These are phyloP conservation scores for Talaromyces sp. DNA, from an alignment of 2,329 filamentous ascomycete species.

Conservation along the genomic window DNA sequence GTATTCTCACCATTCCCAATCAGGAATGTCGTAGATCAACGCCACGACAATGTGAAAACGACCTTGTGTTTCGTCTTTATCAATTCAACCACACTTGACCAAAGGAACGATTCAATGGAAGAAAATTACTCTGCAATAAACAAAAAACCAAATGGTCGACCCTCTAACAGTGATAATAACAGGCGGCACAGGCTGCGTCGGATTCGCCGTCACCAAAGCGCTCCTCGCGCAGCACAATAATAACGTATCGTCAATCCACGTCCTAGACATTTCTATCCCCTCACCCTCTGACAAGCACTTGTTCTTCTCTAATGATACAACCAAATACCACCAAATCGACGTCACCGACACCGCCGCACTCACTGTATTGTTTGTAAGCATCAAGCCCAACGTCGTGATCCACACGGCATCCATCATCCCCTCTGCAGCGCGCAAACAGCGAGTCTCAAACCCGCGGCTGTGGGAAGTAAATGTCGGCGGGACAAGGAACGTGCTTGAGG, in stretches of 20 bases:
- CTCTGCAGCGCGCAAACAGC: conserved; percentile 2
- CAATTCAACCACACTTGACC: no score
- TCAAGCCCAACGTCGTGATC: background rate
- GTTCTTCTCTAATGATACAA: background rate
- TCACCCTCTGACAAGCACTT: background rate
- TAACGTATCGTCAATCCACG: conserved; percentile 2
- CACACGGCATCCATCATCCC: conserved; percentile 8
- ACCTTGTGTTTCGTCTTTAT: no score
- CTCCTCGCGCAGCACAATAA: background rate
- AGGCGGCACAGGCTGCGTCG: conserved; percentile 9
- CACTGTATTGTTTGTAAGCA: background rate
- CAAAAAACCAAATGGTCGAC: background rate
- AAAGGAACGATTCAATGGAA: no score
- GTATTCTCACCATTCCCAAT: background rate
- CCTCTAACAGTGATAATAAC: conserved; percentile 1
- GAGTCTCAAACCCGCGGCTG: background rate
- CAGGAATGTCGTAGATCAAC: background rate
- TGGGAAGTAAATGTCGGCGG: conserved; percentile 7
- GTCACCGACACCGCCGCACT: background rate
- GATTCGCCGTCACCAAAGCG: conserved; percentile 4
- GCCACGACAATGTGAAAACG: background rate
- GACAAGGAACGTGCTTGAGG: background rate
- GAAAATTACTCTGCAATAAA: no score
- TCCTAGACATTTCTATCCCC: conserved; percentile 4
- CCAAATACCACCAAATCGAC: conserved; percentile 3